Evolutionary conservation across 2,329 filamentous ascomycete genomes (phyloP).

Genomic region (Colletotrichum phormii): DNA sequence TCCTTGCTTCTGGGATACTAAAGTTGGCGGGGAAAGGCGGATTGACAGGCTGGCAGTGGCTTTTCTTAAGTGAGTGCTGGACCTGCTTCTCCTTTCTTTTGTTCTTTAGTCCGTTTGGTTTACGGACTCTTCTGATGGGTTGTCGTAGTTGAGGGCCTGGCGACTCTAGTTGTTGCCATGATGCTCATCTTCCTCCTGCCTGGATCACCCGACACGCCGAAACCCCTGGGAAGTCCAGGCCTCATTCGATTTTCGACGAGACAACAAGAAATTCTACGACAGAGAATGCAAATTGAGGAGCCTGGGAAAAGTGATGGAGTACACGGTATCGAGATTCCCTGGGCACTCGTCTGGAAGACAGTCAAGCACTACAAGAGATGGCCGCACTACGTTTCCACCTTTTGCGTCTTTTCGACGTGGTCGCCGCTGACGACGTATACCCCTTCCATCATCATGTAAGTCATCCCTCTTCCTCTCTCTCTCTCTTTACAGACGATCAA

Average conservation of each 20-base stretch:
- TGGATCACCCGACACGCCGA: conserved; percentile 54
- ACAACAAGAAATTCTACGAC: conserved; percentile 49
- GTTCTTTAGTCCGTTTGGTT: too few relatives aligned
- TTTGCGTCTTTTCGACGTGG: conserved; percentile 64
- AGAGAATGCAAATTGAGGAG: conserved; percentile 49
- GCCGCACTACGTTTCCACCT: conserved; percentile 61
- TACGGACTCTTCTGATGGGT: too few relatives aligned
- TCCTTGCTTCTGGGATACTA: conserved; percentile 61
- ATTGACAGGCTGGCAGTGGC: conserved; percentile 62
- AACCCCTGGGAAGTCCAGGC: conserved; percentile 51
- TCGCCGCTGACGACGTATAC: conserved; percentile 64
- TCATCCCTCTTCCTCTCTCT: too few relatives aligned
- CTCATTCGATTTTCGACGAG: conserved; percentile 49
- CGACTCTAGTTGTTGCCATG: conserved; percentile 53
- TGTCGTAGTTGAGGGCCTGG: conserved; percentile 59
- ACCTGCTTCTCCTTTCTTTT: background rate
- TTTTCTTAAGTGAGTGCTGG: conserved; percentile 55
- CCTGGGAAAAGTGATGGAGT: conserved; percentile 45
- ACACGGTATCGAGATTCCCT: conserved; percentile 51
- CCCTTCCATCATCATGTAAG: conserved; percentile 55
- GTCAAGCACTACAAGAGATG: conserved; percentile 57
- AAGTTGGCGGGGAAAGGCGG: conserved; percentile 54
- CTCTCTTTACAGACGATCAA: too few relatives aligned
- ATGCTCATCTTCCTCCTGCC: conserved; percentile 55
- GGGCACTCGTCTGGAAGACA: conserved; percentile 55